Percentiles rank a stretch among this genome's conserved stretches.
Conservation (phyloP, 441 rosid species). For the Adansonia gregorii region DNA sequence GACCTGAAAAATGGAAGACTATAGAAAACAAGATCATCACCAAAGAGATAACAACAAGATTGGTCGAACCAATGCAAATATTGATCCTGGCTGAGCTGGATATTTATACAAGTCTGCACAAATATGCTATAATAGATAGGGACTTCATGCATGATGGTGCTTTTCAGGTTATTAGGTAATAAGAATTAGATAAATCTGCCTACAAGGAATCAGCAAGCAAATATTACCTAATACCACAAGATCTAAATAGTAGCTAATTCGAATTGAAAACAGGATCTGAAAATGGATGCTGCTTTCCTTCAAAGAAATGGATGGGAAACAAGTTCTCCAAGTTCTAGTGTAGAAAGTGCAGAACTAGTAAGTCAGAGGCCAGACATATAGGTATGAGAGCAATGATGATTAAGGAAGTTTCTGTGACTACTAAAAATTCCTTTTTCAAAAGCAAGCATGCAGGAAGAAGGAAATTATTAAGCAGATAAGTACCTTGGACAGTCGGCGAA, state of each 20-base stretch:
- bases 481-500: constrained; percentile 97
- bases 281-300: neutral
- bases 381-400: neutral
- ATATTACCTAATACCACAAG: neutral
- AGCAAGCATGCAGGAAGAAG: neutral
- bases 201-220: neutral
- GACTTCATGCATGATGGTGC: neutral
- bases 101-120: neutral
- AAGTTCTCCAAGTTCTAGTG: neutral
- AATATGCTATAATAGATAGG: neutral
- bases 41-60: neutral
- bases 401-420: neutral
- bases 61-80: neutral
- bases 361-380: constrained; percentile 8
- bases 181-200: neutral
- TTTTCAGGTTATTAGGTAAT: neutral
- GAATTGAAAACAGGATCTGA: neutral
- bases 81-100: neutral
- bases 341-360: neutral
- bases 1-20: neutral
- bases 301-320: neutral
- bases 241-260: neutral
- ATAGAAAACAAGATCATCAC: neutral
- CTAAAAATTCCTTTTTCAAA: neutral
- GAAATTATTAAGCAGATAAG: neutral